A percentile compares a stretch with the other conserved stretches of the same genome.
Evolutionary conservation across 2,329 filamentous ascomycete species (phyloP).

Genomic region (Coleophoma cylindrospora): DNA sequence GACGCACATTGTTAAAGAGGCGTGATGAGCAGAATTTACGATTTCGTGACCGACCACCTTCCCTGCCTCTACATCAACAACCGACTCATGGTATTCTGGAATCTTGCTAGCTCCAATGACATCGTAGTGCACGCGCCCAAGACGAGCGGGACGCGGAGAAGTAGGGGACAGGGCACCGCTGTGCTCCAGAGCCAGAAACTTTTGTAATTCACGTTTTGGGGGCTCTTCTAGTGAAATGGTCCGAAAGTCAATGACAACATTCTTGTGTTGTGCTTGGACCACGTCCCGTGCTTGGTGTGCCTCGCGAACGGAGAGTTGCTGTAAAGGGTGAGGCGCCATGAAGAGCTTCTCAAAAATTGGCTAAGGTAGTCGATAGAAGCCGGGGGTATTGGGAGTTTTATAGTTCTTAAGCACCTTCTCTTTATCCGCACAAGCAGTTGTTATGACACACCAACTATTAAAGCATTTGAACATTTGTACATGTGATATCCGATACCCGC

Average conservation of each 20-base stretch:
- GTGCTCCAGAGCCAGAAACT: slow-evolving; percentile 42
- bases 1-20: slow-evolving; percentile 38
- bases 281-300: slow-evolving; percentile 46
- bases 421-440: no score
- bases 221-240: slow-evolving; percentile 52
- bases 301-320: slow-evolving; percentile 38
- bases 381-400: no score
- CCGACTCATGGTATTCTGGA: slow-evolving; percentile 47
- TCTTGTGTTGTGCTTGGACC: slow-evolving; percentile 21
- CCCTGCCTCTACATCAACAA: slow-evolving; percentile 39
- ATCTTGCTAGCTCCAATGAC: slow-evolving; percentile 46
- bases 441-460: no score
- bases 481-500: no score
- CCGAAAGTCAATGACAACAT: slow-evolving; percentile 54
- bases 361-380: no score
- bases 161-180: slow-evolving; percentile 28
- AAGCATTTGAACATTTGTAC: no score
- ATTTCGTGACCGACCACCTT: slow-evolving; percentile 37
- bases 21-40: slow-evolving; percentile 42
- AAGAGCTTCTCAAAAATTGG: neutral
- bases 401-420: no score
- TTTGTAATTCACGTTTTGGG: slow-evolving; percentile 41
- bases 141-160: slow-evolving; percentile 38
- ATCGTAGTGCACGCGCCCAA: slow-evolving; percentile 51
- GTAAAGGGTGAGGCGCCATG: slow-evolving; percentile 37